These are phyloP conservation scores for Suillus subluteus DNA, from an alignment of 768 basidiomycete species.

Conservation along the genomic window DNA sequence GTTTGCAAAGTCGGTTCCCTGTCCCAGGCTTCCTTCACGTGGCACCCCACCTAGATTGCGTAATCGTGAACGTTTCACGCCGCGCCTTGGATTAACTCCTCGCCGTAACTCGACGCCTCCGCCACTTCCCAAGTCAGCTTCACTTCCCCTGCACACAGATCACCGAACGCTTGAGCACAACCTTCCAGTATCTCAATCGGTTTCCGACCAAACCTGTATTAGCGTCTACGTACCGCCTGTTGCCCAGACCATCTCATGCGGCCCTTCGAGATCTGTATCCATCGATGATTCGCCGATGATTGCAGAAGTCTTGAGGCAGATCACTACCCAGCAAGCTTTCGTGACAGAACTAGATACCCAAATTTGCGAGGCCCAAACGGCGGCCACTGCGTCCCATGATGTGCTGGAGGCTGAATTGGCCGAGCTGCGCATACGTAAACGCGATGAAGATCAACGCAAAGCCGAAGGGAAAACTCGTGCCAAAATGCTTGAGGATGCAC, in stretches of 20 bases:
- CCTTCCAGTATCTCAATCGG: slow-evolving; percentile 28
- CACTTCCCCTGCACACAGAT: slow-evolving; percentile 72
- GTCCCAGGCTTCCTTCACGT: slow-evolving; percentile 43
- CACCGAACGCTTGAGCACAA: slow-evolving; percentile 34
- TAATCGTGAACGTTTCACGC: slow-evolving; percentile 59
- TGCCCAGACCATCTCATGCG: slow-evolving; percentile 27
- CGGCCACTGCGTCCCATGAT: slow-evolving; percentile 61
- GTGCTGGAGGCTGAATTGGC: slow-evolving; percentile 76
- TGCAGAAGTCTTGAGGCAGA: slow-evolving; percentile 76
- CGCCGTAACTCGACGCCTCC: slow-evolving; percentile 77
- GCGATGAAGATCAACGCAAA: slow-evolving; percentile 80
- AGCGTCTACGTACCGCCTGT: slow-evolving; percentile 31
- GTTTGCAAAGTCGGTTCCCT: slow-evolving; percentile 52
- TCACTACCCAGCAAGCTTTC: slow-evolving; percentile 60
- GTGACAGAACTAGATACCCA: slow-evolving; percentile 73
- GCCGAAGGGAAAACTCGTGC: slow-evolving; percentile 82
- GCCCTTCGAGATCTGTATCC: slow-evolving; percentile 23
- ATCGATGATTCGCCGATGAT: slow-evolving; percentile 73
- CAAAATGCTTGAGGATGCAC: slow-evolving; percentile 85
- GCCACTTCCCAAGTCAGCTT: slow-evolving; percentile 81
- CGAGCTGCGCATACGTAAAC: slow-evolving; percentile 71
- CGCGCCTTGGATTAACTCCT: slow-evolving; percentile 39
- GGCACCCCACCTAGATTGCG: slow-evolving; percentile 59
- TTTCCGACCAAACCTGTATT: slow-evolving; percentile 31
- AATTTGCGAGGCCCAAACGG: slow-evolving; percentile 60